Base-by-base conservation (phyloP, 2,329 filamentous ascomycete species). In the Xylaria sp. region DNA sequence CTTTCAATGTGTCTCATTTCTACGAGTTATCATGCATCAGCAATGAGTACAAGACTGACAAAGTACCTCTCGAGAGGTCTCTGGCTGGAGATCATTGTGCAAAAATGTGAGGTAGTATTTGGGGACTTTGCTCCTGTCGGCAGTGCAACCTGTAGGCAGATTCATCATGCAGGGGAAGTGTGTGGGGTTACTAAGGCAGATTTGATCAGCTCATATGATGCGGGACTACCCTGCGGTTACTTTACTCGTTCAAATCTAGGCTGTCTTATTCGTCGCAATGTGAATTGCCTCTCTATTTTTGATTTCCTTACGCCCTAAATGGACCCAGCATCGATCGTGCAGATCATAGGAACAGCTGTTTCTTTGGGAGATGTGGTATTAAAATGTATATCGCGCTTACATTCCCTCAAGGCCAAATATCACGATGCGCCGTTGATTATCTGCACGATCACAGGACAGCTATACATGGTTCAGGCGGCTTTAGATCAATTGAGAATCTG, bases 401-500 rank as follows among this genome's bases (percentile, higher is more conserved):
- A 40, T 20, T 53, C 56, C 7, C 44, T 70, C 54, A 67, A 67
- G 46, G 11, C 26, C 9, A 61, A 57, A 31, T 70, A 63, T 48
- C 60, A 65, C 42, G 57, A 67, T 61, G 65, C 61, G 6, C 65
- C 68, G 1, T 54, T 70, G 2, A n/a, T 64, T 10, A 20, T 70
- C 4, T 59, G 65, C 20, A 58, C 68, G 9, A 63, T 70, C 23
- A 65, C 65, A 9, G 68, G 65, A 20, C 68, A 70, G 48, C 49
- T 67, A 11, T 57, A 67, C 60, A 70, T 67, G 26, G 61, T 70
- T 23, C 38, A 67, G 28, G 28, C 57, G 1, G 65, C 65, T 4
- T 51, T 63, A 7, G 68, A 67, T 28, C 38, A 65, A 46, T 38
- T 67, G 40, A 33, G 28, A 13, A 42, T 42, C 13, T 57, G 54